These are phyloP conservation scores for Solanum dulcamara DNA, from an alignment of 257 asterid species.

Conservation along the genomic window DNA sequence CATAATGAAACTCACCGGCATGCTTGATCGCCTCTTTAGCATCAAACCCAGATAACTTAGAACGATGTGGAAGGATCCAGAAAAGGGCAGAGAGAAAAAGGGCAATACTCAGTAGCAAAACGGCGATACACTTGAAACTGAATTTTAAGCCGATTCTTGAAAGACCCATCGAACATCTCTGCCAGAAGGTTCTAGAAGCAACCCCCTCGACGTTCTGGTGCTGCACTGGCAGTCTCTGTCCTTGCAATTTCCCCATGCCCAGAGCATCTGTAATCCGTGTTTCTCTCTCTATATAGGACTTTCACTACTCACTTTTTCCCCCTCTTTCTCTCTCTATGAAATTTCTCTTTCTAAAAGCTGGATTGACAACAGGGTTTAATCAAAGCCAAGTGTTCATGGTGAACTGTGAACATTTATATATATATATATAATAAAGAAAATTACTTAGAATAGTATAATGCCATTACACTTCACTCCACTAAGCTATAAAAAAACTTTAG, in stretches of 20 bases:
- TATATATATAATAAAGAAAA: not conserved
- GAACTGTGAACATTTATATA: not conserved
- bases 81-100: conserved; percentile 42
- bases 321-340: conserved; percentile 1
- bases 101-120: conserved; percentile 42
- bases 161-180: conserved; percentile 36
- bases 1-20: conserved; percentile 25
- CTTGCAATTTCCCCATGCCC: conserved; percentile 64
- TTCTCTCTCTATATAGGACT: not conserved
- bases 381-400: conserved; percentile 18
- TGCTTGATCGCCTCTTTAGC: conserved; percentile 43
- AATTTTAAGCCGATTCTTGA: conserved; percentile 6
- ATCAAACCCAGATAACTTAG: conserved; percentile 37
- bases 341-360: conserved; percentile 19
- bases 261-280: conserved; percentile 51
- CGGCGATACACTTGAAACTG: conserved; percentile 46
- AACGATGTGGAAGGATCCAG: conserved; percentile 39
- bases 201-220: conserved; percentile 9
- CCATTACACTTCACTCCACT: not conserved
- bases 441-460: not conserved
- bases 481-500: not conserved
- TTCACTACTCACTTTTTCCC: not conserved
- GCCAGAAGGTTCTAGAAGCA: conserved; percentile 32
- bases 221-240: conserved; percentile 49
- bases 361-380: conserved; percentile 23